phyloP scores from a whole-genome alignment of 1,284 basidiomycete genomes.

The Entoloma clypeatum region DNA sequence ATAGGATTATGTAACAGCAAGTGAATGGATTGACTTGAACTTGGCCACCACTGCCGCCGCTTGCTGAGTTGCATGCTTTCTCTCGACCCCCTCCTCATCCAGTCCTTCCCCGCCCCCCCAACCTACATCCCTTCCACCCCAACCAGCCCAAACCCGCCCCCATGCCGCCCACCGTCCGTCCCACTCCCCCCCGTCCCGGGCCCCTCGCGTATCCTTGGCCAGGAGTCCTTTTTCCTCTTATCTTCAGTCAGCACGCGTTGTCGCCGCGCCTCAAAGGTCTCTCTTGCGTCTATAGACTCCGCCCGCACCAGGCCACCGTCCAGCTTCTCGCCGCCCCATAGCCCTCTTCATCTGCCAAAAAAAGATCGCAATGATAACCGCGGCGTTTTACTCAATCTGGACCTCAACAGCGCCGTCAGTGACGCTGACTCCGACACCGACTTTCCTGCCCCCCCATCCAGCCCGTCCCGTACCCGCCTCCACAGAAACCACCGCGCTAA shows the following conservation, averaged over 20 bases:
- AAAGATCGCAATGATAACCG: conserved; percentile 11
- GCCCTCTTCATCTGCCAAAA: conserved; percentile 18
- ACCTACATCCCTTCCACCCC: conserved; percentile 45
- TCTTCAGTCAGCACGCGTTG: conserved; percentile 23
- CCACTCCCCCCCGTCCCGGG: conserved; percentile 52
- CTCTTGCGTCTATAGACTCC: conserved; percentile 18
- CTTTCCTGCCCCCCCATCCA: conserved; percentile 2
- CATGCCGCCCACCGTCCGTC: conserved; percentile 36
- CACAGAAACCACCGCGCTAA: conserved; percentile 20
- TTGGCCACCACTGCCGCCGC: no score
- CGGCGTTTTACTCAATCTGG: conserved; percentile 9
- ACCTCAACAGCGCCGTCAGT: conserved; percentile 12
- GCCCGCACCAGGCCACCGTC: conserved; percentile 6
- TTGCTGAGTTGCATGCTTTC: no score
- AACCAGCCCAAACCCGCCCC: conserved; percentile 21
- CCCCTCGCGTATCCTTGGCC: conserved; percentile 44
- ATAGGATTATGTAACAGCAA: no score
- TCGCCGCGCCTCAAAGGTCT: conserved; percentile 24
- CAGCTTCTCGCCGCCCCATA: neutral
- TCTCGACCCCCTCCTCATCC: conserved; percentile 40
- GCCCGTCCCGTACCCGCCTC: conserved; percentile 5
- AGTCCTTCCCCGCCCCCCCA: conserved; percentile 49
- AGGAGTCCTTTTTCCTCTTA: conserved; percentile 42
- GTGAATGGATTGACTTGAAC: no score
- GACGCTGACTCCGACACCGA: conserved; percentile 5